A percentile compares a stretch with the other conserved stretches of the same genome.
Evolutionary conservation across 441 rosid species (phyloP).

Genomic region (Macaranga tanarius): DNA sequence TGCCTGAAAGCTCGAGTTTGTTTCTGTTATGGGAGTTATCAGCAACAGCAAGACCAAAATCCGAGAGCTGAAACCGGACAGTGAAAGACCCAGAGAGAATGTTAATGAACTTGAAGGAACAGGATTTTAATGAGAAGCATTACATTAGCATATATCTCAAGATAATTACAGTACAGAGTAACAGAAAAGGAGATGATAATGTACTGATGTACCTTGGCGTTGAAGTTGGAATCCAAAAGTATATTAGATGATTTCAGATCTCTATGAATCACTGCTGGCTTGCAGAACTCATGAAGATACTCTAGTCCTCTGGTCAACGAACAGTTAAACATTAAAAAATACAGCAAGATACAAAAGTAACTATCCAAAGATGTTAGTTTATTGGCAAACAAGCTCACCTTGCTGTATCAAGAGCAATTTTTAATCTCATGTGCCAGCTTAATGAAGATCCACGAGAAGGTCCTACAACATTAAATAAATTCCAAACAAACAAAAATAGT

Average conservation of each 20-base stretch:
- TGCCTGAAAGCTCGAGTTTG: conserved; percentile 84
- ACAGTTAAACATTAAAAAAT: conserved; percentile 9
- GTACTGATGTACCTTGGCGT: conserved; percentile 70
- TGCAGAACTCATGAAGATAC: conserved; percentile 85
- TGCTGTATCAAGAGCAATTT: conserved; percentile 82
- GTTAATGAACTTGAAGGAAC: conserved; percentile 14
- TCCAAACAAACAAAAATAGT: background rate
- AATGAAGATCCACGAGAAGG: conserved; percentile 67
- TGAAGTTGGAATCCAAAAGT: conserved; percentile 74
- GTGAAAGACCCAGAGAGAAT: background rate
- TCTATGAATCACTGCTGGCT: conserved; percentile 89
- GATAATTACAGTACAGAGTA: background rate
- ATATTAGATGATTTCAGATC: conserved; percentile 97
- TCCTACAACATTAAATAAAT: conserved; percentile 40
- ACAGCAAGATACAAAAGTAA: background rate
- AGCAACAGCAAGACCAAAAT: conserved; percentile 89
- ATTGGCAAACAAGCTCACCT: conserved; percentile 46
- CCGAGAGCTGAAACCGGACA: conserved; percentile 65
- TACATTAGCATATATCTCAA: conserved; percentile 12
- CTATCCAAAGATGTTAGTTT: conserved; percentile 9
- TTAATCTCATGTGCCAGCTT: conserved; percentile 86
- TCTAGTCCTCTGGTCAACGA: conserved; percentile 75
- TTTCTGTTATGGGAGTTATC: conserved; percentile 63
- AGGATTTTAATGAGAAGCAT: conserved; percentile 14
- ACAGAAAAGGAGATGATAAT: background rate